These are phyloP conservation scores for Coemansia sp. DNA, from an alignment of 192 early-diverging fungal species.

Conservation along the genomic window DNA sequence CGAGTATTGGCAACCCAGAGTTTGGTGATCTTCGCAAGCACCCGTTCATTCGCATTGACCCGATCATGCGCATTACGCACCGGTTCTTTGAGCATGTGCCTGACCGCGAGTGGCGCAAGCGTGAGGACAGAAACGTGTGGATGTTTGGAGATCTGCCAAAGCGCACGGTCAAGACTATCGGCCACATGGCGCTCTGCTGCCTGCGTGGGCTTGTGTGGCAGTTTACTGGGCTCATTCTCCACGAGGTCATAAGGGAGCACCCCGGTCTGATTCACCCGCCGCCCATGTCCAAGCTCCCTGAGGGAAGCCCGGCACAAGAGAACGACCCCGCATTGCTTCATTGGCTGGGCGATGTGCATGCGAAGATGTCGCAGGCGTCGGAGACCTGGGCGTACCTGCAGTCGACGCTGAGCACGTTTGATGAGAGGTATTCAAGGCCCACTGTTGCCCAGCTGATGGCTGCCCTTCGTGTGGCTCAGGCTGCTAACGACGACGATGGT, in stretches of 20 bases:
- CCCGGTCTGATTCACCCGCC: conserved; percentile 19
- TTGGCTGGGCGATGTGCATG: conserved; percentile 32
- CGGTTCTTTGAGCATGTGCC: conserved; percentile 80
- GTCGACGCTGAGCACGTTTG: conserved; percentile 11
- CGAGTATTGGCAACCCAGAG: conserved; percentile 7
- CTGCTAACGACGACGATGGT: conserved; percentile 14
- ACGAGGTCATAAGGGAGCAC: conserved; percentile 32
- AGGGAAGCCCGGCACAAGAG: conserved; percentile 5
- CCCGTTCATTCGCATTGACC: conserved; percentile 23
- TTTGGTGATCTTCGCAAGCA: conserved; percentile 12
- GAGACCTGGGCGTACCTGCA: conserved; percentile 44
- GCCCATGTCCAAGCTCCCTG: background rate
- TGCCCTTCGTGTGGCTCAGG: conserved; percentile 23
- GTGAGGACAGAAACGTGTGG: conserved; percentile 59
- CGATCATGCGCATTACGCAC: conserved; percentile 74
- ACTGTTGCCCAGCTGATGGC: conserved; percentile 29
- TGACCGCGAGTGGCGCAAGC: conserved; percentile 82
- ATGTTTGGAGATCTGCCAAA: conserved; percentile 90
- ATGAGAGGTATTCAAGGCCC: conserved; percentile 11
- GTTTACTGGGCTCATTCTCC: conserved; percentile 37
- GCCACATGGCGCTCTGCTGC: conserved; percentile 70
- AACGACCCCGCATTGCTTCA: conserved; percentile 12
- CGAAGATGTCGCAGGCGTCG: conserved; percentile 23
- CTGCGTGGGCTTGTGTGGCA: conserved; percentile 49
- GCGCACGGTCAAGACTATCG: conserved; percentile 91